A percentile compares a stretch with the other conserved stretches of the same genome.
These are phyloP conservation scores for Paraphaeosphaeria minitans DNA, from an alignment of 2,329 filamentous ascomycete species.

Conservation along the genomic window DNA sequence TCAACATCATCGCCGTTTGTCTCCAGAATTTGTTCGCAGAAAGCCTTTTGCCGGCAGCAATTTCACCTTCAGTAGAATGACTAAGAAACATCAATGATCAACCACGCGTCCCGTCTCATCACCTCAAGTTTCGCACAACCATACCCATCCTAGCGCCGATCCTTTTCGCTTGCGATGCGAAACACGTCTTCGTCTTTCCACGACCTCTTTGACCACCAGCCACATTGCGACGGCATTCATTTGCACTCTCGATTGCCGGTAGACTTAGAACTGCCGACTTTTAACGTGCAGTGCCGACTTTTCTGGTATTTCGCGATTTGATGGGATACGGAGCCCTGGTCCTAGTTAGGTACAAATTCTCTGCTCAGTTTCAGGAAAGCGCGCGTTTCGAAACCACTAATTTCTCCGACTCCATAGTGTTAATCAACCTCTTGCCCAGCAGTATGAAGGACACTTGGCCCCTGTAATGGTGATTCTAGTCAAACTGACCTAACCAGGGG, in stretches of 20 bases:
- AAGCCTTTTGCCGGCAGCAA: no score
- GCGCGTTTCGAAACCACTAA: slow-evolving; percentile 2
- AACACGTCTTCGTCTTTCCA: slow-evolving; percentile 14
- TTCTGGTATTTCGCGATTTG: not conserved
- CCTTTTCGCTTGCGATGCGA: slow-evolving; percentile 14
- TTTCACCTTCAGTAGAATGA: no score
- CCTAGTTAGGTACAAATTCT: no score
- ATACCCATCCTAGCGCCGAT: slow-evolving; percentile 23
- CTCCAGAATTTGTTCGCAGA: no score
- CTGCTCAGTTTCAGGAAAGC: not conserved
- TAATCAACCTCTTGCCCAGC: not conserved
- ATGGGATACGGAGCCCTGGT: not conserved
- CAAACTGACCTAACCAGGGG: not conserved
- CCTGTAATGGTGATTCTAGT: not conserved
- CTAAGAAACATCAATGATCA: no score
- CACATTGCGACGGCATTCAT: not conserved
- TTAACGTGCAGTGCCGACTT: not conserved
- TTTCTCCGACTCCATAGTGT: not conserved
- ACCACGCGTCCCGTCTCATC: not conserved
- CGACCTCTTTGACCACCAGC: not conserved
- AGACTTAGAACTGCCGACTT: not conserved
- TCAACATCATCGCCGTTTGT: no score
- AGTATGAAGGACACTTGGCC: slow-evolving; percentile 4
- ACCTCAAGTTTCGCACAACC: not conserved
- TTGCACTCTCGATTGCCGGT: not conserved